phyloP scores from a whole-genome alignment of 2,329 filamentous ascomycete species.

The Aspergillus phoenicis region DNA sequence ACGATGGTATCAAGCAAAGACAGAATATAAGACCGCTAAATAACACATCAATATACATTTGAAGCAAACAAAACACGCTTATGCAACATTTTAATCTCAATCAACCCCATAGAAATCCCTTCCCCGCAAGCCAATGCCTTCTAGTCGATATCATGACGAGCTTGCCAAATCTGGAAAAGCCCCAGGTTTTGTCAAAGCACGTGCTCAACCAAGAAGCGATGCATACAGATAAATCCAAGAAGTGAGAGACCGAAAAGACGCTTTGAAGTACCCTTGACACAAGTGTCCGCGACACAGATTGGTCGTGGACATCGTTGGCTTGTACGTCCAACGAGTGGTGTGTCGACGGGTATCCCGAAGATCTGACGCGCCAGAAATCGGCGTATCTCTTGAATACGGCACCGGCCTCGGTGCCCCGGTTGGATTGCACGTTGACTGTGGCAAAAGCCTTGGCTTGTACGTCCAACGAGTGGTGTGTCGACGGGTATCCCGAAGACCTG shows the following conservation, averaged over 20 bases:
- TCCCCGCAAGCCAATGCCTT: slow-evolving; percentile 18
- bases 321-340: neutral
- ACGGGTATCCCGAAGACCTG: neutral
- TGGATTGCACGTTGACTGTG: neutral
- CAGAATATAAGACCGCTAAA: neutral
- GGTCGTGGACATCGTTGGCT: neutral
- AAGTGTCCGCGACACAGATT: neutral
- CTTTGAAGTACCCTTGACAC: neutral
- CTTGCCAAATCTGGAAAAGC: slow-evolving; percentile 14
- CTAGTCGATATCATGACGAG: slow-evolving; percentile 21
- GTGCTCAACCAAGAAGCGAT: slow-evolving; percentile 18
- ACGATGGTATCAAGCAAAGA: neutral
- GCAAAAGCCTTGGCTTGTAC: neutral
- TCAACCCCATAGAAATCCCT: slow-evolving; percentile 21
- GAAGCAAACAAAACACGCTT: too few species aligned
- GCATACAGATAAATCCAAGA: slow-evolving; percentile 16
- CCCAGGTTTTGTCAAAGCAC: slow-evolving; percentile 9
- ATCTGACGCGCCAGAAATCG: too few species aligned
- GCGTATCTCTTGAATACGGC: too few species aligned
- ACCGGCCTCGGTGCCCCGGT: too few species aligned
- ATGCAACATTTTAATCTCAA: neutral
- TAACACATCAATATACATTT: slow-evolving; percentile 1
- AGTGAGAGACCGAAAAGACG: slow-evolving; percentile 6
- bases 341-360: neutral
- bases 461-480: neutral